Conservation (phyloP, 192 early-diverging fungal genomes). For the Coemansia aciculifera region DNA sequence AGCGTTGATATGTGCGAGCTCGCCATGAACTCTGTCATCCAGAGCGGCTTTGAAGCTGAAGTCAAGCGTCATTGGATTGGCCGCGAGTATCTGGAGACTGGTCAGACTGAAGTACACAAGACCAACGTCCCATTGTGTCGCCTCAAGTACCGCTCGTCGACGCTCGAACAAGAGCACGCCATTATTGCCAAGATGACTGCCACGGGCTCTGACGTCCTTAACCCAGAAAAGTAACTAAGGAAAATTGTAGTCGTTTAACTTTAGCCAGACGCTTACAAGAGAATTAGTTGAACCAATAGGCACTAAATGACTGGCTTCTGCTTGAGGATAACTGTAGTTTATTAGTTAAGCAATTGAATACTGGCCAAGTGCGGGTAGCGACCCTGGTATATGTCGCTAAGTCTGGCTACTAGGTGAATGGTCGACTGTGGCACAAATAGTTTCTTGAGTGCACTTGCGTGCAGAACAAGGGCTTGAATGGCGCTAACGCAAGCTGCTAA, state of each 20-base stretch:
- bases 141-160: constrained; percentile 79
- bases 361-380: background rate
- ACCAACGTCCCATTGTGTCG: constrained; percentile 92
- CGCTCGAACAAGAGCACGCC: constrained; percentile 75
- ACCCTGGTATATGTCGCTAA: background rate
- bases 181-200: constrained; percentile 14
- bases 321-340: background rate
- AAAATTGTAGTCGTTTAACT: too few relatives aligned
- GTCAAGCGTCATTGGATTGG: constrained; percentile 93
- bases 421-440: background rate
- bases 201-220: background rate
- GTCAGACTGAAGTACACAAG: constrained; percentile 80
- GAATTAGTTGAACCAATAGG: too few relatives aligned
- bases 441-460: background rate
- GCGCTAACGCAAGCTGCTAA: background rate
- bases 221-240: background rate
- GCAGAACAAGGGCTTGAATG: background rate
- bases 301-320: too few relatives aligned
- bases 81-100: constrained; percentile 69
- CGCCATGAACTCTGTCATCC: constrained; percentile 84
- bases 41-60: constrained; percentile 86
- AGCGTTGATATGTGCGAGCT: constrained; percentile 93
- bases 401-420: background rate
- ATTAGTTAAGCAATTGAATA: background rate
- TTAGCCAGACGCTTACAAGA: too few relatives aligned